Evolutionary conservation across 768 basidiomycete species (phyloP), one percentile per base, ranked within the genome.

Genomic region (Kwoniella pini): DNA sequence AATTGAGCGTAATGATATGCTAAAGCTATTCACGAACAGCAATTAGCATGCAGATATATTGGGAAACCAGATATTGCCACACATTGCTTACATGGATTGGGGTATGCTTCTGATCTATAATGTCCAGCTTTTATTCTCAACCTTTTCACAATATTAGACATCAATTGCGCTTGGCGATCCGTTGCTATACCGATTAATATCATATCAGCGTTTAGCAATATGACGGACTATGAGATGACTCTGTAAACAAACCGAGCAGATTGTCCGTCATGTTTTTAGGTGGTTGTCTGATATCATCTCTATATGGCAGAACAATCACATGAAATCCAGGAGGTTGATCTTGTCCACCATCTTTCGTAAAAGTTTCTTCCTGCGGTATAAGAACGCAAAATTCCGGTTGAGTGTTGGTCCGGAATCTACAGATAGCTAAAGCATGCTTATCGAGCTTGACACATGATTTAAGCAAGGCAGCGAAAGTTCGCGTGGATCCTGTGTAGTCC

Each of bases 291-390:
- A 98, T 88, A 69, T 99, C 96, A 73, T 99, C 96, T 3, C 90
- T 88, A 75, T 89, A 99, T 0, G 95, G 94, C n/a, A 97, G 77
- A 15, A 88, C 88, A 59, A 97, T 88, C 51, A 98, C 81, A 77
- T 98, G 93, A 70, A 98, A 89, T 4, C 96, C 96, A 1, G 90
- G 86, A 31, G 96, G 91, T 40, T 89, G 87, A 52, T 79, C 69
- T 54, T 84, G 86, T 82, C 86, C 88, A 6, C 89, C 90, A 10
- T 82, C 83, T 30, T 86, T 68, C 46, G 68, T 88, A 86, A 31
- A 80, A 66, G 46, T 83, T 75, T 96, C 91, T 58, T 83, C 86
- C 87, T 93, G 70, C 22, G 71, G 95, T 17, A 98, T 78, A 56
- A 98, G 78, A 0, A 88, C 87, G 62, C 88, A 94, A 71, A 97